Evolutionary conservation across 768 basidiomycete genomes (phyloP), one percentile per base, ranked within the genome.

Genomic region (Mrakia blollopis): DNA sequence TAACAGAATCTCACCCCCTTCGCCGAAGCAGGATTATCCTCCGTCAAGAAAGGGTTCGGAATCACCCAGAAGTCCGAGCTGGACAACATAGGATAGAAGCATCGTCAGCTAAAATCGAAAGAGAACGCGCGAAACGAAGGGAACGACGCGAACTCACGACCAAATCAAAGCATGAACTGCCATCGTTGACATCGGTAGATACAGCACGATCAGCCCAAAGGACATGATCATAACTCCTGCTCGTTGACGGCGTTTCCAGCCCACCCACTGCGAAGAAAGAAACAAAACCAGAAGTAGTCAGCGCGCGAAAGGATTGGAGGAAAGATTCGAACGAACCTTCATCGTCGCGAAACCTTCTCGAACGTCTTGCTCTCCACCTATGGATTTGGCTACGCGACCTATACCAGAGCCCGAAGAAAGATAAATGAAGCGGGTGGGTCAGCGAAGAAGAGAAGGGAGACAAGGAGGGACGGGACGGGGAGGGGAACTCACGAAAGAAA

Each of bases 141-240:
- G 18, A 44, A 9, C 13, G 37, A 37, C 10, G 18, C 1, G 37
- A 10, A 78, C 80, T 76, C 32, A 75, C 74, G 74, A 54, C 75
- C 75, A 76, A n/a, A 81, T 87, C 23, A 92, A 84, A 41, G 91
- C 91, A 79, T 91, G 91, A 25, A 92, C 85, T 0, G 90, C 88
- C 86, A 93, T 88, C 21, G 90, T 91, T 79, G 90, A 90, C 69
- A 93, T 85, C 4, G 91, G 92, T 35, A 93, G 86, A 81, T 92
- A 93, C 35, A 92, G 85, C 62, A 89, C 84, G 13, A 89, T 89
- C 61, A 91, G 83, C 30, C 90, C 80, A 80, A 92, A 92, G 39
- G 87, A 89, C 63, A 88, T 86, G 28, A 88, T 80, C n/a, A 91
- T 84, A 18, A 71, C 54, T 39, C 75, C 21, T 11, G 57, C 52